These are phyloP conservation scores for Epichloe amarillans DNA, from an alignment of 2,329 filamentous ascomycete genomes.

Conservation along the genomic window DNA sequence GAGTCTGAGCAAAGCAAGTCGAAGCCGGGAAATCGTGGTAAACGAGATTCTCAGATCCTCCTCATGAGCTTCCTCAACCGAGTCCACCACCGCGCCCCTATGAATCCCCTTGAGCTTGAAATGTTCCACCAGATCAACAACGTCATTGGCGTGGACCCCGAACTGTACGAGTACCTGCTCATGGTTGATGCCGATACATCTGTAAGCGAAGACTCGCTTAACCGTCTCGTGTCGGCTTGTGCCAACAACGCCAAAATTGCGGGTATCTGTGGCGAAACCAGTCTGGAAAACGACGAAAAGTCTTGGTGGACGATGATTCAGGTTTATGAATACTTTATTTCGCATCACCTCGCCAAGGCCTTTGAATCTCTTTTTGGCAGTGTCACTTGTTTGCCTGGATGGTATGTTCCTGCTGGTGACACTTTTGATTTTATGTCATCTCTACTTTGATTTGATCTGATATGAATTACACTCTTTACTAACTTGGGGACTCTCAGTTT, in stretches of 20 bases:
- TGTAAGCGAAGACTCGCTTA: constrained; percentile 83
- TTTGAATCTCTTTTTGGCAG: constrained; percentile 97
- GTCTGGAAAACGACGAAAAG: constrained; percentile 84
- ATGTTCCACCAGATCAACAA: constrained; percentile 99
- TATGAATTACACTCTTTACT: constrained; percentile 23
- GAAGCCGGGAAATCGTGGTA: constrained; percentile 95
- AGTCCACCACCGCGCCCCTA: constrained; percentile 83
- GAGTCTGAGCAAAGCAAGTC: constrained; percentile 83
- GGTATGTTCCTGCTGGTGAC: constrained; percentile 46
- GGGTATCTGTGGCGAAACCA: constrained; percentile 95
- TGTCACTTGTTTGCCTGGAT: constrained; percentile 97
- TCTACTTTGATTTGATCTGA: neutral
- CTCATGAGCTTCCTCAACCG: constrained; percentile 97
- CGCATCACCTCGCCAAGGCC: constrained; percentile 89
- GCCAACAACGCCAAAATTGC: constrained; percentile 92
- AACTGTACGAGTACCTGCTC: constrained; percentile 91
- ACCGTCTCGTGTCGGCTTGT: constrained; percentile 82
- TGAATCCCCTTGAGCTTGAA: constrained; percentile 92
- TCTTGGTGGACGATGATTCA: constrained; percentile 99
- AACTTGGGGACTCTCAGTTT: constrained; percentile 49
- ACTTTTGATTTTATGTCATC: neutral
- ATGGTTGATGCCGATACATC: constrained; percentile 98
- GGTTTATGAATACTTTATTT: constrained; percentile 99
- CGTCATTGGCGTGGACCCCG: constrained; percentile 93
- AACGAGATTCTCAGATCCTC: constrained; percentile 93